A percentile compares a stretch with the other conserved stretches of the same genome.
Conservation (phyloP, 2,329 filamentous ascomycete species). For the Fusarium nanum region DNA sequence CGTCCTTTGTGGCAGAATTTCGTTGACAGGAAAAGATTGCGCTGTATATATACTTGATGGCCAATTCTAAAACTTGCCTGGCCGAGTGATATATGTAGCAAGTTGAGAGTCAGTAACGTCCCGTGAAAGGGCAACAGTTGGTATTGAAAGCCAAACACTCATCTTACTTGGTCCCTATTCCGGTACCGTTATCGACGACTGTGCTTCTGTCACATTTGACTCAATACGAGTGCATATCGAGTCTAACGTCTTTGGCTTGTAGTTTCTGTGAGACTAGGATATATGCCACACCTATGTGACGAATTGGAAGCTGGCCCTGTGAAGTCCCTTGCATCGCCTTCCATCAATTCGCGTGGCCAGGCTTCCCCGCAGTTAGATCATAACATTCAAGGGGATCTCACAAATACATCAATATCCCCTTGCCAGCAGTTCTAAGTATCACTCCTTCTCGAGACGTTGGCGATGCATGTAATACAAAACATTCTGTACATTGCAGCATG, state of each 20-base stretch:
- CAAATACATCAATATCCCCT: not conserved
- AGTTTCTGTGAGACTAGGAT: not conserved
- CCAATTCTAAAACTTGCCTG: not conserved
- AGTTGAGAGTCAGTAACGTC: conserved; percentile 10
- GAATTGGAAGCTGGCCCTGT: conserved; percentile 1
- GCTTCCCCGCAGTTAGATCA: conserved; percentile 28
- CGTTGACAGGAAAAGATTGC: conserved; percentile 1
- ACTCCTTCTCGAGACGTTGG: conserved; percentile 3
- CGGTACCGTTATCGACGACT: not conserved
- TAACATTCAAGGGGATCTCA: not conserved
- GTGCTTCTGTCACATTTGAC: conserved; percentile 19
- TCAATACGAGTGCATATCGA: not conserved
- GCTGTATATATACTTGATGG: not conserved
- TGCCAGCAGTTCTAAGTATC: not conserved
- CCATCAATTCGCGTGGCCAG: conserved; percentile 29
- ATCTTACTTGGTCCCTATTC: not conserved
- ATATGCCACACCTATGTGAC: conserved; percentile 9
- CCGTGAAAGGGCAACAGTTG: not conserved
- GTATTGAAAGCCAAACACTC: not conserved
- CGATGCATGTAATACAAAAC: conserved; percentile 7
- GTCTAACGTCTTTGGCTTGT: not conserved
- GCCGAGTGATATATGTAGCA: conserved; percentile 17
- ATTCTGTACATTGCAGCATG: not conserved
- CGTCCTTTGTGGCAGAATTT: not conserved
- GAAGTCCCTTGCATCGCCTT: conserved; percentile 14